Evolutionary conservation across 495 filamentous ascomycete species (phyloP).

Genomic region (Talaromyces nanjingensis): DNA sequence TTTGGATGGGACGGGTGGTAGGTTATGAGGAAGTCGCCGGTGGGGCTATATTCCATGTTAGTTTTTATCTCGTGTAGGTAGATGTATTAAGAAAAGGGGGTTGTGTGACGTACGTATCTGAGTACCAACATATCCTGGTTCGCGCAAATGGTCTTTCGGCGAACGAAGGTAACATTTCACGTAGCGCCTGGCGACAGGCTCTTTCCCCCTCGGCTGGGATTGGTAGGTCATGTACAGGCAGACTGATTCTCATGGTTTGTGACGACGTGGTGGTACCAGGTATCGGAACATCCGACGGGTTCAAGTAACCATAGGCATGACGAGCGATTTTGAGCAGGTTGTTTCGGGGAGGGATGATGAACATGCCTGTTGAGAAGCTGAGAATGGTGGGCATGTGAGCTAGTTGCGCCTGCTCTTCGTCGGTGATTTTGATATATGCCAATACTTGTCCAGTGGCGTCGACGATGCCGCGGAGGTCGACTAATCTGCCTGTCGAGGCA

Average conservation of each 20-base stretch:
- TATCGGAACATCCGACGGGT: slow-evolving; percentile 47
- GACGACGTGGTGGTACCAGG: slow-evolving; percentile 13
- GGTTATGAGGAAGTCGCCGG: slow-evolving; percentile 72
- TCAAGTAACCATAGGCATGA: slow-evolving; percentile 76
- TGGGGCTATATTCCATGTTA: slow-evolving; percentile 30
- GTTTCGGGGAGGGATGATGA: slow-evolving; percentile 71
- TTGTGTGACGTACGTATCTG: slow-evolving; percentile 53
- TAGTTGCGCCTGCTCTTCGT: slow-evolving; percentile 58
- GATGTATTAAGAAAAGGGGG: not conserved
- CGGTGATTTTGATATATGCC: slow-evolving; percentile 64
- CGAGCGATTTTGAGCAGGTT: slow-evolving; percentile 73
- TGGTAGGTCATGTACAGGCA: slow-evolving; percentile 29
- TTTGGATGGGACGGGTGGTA: slow-evolving; percentile 62
- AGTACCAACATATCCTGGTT: slow-evolving; percentile 86
- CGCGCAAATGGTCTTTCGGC: slow-evolving; percentile 55
- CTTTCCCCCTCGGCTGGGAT: slow-evolving; percentile 54
- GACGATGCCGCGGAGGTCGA: slow-evolving; percentile 71
- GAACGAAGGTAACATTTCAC: slow-evolving; percentile 56
- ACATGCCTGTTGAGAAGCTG: slow-evolving; percentile 74
- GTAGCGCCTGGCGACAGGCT: slow-evolving; percentile 54
- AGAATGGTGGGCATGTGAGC: slow-evolving; percentile 65
- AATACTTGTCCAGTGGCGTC: slow-evolving; percentile 76
- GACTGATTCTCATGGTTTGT: slow-evolving; percentile 32
- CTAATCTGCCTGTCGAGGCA: slow-evolving; percentile 70
- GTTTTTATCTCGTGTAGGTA: not conserved